These are phyloP conservation scores for Candida parachauliodes DNA, from an alignment of 805 yeast genomes.

Conservation along the genomic window DNA sequence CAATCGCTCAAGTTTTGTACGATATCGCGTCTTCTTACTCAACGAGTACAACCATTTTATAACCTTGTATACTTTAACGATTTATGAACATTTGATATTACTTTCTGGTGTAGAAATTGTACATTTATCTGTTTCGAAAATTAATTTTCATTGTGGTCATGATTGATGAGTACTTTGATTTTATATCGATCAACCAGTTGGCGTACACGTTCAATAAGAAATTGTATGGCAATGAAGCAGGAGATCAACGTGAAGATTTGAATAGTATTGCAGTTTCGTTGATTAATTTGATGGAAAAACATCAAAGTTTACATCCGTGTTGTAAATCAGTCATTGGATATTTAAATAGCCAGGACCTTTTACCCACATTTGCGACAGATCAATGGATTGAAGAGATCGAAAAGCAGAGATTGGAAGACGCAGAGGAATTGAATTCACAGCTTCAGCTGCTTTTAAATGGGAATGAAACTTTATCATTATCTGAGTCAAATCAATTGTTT, in stretches of 20 bases:
- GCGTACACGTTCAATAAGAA: slow-evolving; percentile 9
- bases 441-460: not conserved
- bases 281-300: slow-evolving; percentile 21
- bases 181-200: slow-evolving; percentile 12
- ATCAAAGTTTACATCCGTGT: slow-evolving; percentile 19
- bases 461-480: not conserved
- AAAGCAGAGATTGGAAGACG: not conserved
- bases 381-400: not conserved
- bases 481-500: slow-evolving; percentile 1
- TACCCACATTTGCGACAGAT: not conserved
- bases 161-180: slow-evolving; percentile 7
- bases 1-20: slow-evolving; percentile 60
- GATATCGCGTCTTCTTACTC: slow-evolving; percentile 67
- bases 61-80: not conserved
- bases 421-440: not conserved
- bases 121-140: no score
- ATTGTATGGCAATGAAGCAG: not conserved
- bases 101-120: no score
- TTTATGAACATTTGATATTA: not conserved
- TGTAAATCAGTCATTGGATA: slow-evolving; percentile 10
- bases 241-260: not conserved
- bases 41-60: slow-evolving; percentile 29
- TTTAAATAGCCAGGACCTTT: not conserved
- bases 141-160: not conserved
- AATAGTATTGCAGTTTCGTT: not conserved